These are phyloP conservation scores for Linderniella brevidens DNA, from an alignment of 257 asterid genomes.

Conservation along the genomic window DNA sequence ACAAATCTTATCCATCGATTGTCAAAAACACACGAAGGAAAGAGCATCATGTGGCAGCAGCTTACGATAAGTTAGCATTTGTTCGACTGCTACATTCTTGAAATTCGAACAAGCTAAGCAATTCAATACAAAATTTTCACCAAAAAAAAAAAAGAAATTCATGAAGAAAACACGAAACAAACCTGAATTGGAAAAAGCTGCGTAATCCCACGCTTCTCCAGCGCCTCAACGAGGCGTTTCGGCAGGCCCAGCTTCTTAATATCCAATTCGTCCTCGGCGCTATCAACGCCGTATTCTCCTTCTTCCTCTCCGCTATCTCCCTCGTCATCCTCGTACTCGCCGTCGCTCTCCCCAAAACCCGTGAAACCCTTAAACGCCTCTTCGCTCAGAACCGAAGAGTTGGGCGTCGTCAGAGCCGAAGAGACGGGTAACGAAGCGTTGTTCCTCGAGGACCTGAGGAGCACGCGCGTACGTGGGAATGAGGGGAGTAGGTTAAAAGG, in stretches of 20 bases:
- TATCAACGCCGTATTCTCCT: conserved; percentile 23
- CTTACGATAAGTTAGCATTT: too few species aligned
- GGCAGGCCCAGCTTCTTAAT: conserved; percentile 61
- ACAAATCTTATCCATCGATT: too few species aligned
- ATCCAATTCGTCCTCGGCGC: conserved; percentile 42
- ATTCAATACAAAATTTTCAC: background rate
- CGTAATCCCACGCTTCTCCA: conserved; percentile 65
- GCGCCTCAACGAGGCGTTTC: conserved; percentile 52
- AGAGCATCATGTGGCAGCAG: too few species aligned
- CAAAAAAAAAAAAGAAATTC: background rate
- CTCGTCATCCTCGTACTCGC: conserved; percentile 24
- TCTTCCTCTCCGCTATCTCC: conserved; percentile 26
- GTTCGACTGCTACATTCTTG: too few species aligned
- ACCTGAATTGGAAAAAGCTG: conserved; percentile 85
- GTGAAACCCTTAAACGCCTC: conserved; percentile 74
- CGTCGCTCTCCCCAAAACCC: conserved; percentile 27
- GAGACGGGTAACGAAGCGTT: conserved; percentile 19
- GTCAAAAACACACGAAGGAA: too few species aligned
- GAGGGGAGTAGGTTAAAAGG: too few species aligned
- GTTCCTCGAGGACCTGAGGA: too few species aligned
- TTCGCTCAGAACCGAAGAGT: conserved; percentile 71
- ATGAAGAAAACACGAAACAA: background rate
- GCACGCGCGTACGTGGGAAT: too few species aligned
- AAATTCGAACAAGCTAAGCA: background rate
- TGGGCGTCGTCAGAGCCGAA: conserved; percentile 54